Percentiles rank a stretch among this genome's conserved stretches.
These are phyloP conservation scores for Biscogniauxia sp. DNA, from an alignment of 2,329 filamentous ascomycete genomes.

Conservation along the genomic window DNA sequence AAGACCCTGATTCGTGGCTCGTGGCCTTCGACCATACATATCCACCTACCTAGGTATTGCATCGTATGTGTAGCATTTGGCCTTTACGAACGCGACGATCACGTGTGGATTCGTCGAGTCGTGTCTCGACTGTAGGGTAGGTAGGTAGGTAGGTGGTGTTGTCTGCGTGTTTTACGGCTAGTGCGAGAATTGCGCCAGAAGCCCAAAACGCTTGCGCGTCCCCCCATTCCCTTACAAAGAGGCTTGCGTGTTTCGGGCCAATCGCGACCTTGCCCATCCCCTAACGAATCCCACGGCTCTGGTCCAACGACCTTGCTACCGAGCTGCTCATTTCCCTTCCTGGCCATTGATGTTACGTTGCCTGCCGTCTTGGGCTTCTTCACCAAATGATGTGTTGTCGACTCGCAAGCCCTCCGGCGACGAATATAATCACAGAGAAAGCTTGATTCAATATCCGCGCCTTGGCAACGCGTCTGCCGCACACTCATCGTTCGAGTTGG, in stretches of 20 bases:
- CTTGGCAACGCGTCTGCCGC: background rate
- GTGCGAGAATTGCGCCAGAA: slow-evolving; percentile 9
- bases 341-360: slow-evolving; percentile 20
- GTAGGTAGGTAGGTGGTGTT: slow-evolving; percentile 4
- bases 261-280: slow-evolving; percentile 18
- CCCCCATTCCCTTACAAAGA: slow-evolving; percentile 18
- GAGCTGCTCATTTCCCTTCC: slow-evolving; percentile 15
- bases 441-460: background rate
- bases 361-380: slow-evolving; percentile 9
- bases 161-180: background rate
- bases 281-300: slow-evolving; percentile 13
- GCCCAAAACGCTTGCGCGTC: slow-evolving; percentile 30
- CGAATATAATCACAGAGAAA: background rate
- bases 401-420: background rate
- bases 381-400: background rate
- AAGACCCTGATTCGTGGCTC: background rate
- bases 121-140: slow-evolving; percentile 4
- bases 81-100: slow-evolving; percentile 6
- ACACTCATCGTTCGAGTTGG: background rate
- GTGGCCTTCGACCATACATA: background rate
- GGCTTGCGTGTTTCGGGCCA: slow-evolving; percentile 28
- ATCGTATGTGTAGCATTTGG: background rate
- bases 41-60: background rate
- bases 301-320: slow-evolving; percentile 16
- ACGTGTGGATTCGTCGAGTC: slow-evolving; percentile 11